Base-by-base conservation (phyloP, 108 stramenopile species). In the Cyclostephanos tholiformis region DNA sequence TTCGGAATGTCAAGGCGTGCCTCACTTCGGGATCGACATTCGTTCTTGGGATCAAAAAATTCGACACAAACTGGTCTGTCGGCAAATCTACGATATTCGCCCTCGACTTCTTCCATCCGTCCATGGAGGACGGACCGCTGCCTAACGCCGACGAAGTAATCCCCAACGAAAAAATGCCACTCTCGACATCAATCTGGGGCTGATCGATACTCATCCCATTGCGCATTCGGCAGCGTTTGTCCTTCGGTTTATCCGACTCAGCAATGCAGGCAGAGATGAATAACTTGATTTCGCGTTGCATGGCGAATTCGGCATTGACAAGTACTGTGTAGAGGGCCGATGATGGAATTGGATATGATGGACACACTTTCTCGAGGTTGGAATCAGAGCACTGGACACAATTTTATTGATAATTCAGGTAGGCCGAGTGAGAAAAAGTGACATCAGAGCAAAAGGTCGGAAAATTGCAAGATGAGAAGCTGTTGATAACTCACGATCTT, bases 1-100 rank as follows among this genome's bases (percentile, higher is more conserved):
- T 69, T 0, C 94, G 89, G 50, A 95, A 93, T 26, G 86, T 75
- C 22, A 95, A 79, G 7, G 92, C 94, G 67, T 95, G 91, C 6
- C 89, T 83, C 16, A 89, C 81, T 69, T 91, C 83, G 6, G 94
- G 94, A 52, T 89, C 88, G 41, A 79, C 80, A 14, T 82, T 84
- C 9, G 90, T 88, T 67, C 89, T 86, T 23, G 88, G 67, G 72
- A 92, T 88, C 65, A 95, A 74, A 1, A 93, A 87, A 25, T 83
- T 81, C 4, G 68, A 55, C 3, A 88, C 90, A 73, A 91, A 95
- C 55, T 89, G 83, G 26, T 83, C 67, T 25, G 89, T 78, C 13
- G 91, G 67, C 69, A 91, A 69, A 59, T 85, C 79, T 46, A 87
- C 84, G 60, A 85, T 85, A 49, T 82, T 83, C 62, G 80, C 85